Conservation (phyloP, 495 filamentous ascomycete genomes). For the Lasiosphaeris hirsuta region DNA sequence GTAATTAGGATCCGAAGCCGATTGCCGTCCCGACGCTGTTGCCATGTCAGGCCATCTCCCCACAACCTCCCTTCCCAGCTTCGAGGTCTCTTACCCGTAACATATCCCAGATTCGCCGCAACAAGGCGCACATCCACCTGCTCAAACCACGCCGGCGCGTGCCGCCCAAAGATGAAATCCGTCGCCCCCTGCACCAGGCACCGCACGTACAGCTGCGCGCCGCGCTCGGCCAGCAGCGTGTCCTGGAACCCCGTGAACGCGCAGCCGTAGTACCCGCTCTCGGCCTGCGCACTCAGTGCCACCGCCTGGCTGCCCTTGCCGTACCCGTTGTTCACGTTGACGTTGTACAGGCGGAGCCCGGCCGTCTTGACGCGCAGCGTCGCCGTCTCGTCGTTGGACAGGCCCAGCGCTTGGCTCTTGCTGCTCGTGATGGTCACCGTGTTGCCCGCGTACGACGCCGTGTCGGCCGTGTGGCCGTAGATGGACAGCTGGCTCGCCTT, state of each 20-base stretch:
- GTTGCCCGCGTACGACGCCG: slow-evolving; percentile 51
- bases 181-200: slow-evolving; percentile 57
- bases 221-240: slow-evolving; percentile 57
- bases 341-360: slow-evolving; percentile 58
- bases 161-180: slow-evolving; percentile 67
- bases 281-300: slow-evolving; percentile 52
- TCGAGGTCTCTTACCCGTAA: slow-evolving; percentile 41
- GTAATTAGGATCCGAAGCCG: slow-evolving; percentile 48
- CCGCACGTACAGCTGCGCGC: slow-evolving; percentile 54
- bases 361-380: slow-evolving; percentile 53
- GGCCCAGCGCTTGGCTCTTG: slow-evolving; percentile 40
- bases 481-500: slow-evolving; percentile 50
- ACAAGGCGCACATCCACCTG: slow-evolving; percentile 53
- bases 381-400: slow-evolving; percentile 45
- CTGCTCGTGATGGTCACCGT: slow-evolving; percentile 55
- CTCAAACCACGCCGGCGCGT: slow-evolving; percentile 60
- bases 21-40: slow-evolving; percentile 54
- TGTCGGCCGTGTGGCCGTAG: slow-evolving; percentile 60
- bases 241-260: slow-evolving; percentile 59
- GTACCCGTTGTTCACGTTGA: slow-evolving; percentile 57
- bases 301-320: slow-evolving; percentile 56
- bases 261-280: slow-evolving; percentile 59
- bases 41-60: neutral
- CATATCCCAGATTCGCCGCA: slow-evolving; percentile 42
- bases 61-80: neutral